Percentiles rank a stretch among this genome's conserved stretches.
phyloP scores from a whole-genome alignment of 768 basidiomycete genomes.

The Amanita rimosa region DNA sequence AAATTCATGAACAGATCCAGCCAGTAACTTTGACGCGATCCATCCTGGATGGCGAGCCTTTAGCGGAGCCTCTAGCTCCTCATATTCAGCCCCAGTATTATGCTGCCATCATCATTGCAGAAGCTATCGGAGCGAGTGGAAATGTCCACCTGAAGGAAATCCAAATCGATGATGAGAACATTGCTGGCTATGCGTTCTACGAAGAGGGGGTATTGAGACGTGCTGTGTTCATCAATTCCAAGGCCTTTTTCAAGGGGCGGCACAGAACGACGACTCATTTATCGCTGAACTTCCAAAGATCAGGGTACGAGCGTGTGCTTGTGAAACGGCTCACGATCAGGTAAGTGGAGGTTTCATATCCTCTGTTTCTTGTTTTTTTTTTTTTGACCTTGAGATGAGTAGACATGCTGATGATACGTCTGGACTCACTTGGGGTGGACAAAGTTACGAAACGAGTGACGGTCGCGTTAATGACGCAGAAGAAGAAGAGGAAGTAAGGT shows the following conservation, averaged over 20 bases:
- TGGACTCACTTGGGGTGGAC: constrained; percentile 47
- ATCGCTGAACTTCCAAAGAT: constrained; percentile 19
- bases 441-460: constrained; percentile 41
- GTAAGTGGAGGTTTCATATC: constrained; percentile 19
- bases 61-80: constrained; percentile 37
- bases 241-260: constrained; percentile 31
- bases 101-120: constrained; percentile 46
- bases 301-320: constrained; percentile 17
- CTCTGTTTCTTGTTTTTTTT: too few species aligned
- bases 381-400: not conserved
- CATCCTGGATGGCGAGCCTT: constrained; percentile 39
- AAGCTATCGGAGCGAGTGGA: constrained; percentile 41
- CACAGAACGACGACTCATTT: constrained; percentile 32
- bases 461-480: constrained; percentile 26
- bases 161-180: constrained; percentile 26
- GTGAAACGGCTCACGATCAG: constrained; percentile 39
- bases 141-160: constrained; percentile 35
- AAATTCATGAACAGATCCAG: constrained; percentile 47
- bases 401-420: constrained; percentile 39
- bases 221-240: constrained; percentile 48
- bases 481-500: constrained; percentile 17
- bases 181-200: constrained; percentile 56
- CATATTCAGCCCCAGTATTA: constrained; percentile 63
- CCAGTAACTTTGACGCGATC: constrained; percentile 47
- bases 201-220: constrained; percentile 31